A percentile compares a stretch with the other conserved stretches of the same genome.
phyloP scores from a whole-genome alignment of 805 yeast genomes.

The Phaffomyces thermotolerans region DNA sequence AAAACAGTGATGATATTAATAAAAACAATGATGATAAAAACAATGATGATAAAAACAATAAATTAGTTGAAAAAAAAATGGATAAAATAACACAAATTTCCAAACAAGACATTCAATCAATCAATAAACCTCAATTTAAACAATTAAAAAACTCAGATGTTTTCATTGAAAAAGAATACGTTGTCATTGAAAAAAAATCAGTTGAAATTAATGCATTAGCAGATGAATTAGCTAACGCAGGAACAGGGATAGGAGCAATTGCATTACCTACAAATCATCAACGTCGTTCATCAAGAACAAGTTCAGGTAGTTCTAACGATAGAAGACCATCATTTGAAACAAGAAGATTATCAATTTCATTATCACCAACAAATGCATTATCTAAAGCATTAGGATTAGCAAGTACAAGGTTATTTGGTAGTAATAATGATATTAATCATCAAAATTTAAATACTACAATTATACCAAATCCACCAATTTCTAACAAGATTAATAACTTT shows the following conservation, averaged over 20 bases:
- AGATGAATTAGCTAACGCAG: constrained; percentile 74
- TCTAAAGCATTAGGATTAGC: constrained; percentile 85
- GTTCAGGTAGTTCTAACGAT: constrained; percentile 37
- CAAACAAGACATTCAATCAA: constrained; percentile 18
- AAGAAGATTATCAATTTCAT: constrained; percentile 58
- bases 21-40: not conserved
- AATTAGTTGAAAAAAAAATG: no score
- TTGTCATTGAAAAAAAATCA: constrained; percentile 88
- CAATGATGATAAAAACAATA: not conserved
- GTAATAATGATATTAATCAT: no score
- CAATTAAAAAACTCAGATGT: constrained; percentile 34
- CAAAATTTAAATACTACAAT: constrained; percentile 9
- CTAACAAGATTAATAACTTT: constrained; percentile 3
- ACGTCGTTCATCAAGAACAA: constrained; percentile 37
- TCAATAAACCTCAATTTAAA: constrained; percentile 4
- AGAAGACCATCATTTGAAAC: constrained; percentile 50
- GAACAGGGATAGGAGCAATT: constrained; percentile 43
- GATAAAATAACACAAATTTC: no score
- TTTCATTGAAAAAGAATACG: constrained; percentile 76
- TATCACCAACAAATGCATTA: constrained; percentile 77
- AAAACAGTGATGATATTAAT: not conserved
- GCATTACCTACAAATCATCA: constrained; percentile 24
- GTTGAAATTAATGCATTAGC: constrained; percentile 96
- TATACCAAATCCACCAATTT: constrained; percentile 7
- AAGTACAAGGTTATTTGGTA: constrained; percentile 78